phyloP scores from a whole-genome alignment of 257 asterid genomes.

The Capsicum chinense region DNA sequence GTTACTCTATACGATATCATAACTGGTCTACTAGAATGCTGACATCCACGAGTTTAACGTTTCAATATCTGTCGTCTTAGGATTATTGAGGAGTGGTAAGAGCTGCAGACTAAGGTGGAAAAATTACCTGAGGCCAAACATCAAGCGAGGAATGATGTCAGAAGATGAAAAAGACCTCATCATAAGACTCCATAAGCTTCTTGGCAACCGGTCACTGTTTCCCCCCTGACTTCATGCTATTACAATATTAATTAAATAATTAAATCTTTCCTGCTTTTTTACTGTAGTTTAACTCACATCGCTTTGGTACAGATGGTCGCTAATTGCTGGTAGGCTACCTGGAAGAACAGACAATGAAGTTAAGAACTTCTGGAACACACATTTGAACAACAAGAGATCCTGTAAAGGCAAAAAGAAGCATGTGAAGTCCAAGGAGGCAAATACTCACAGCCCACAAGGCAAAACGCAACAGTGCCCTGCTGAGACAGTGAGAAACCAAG shows the following conservation, averaged over 20 bases:
- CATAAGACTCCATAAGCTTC: conserved; percentile 65
- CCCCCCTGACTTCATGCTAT: not conserved
- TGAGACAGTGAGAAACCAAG: conserved; percentile 25
- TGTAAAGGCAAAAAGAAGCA: conserved; percentile 31
- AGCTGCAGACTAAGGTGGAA: conserved; percentile 76
- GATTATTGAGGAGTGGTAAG: conserved; percentile 52
- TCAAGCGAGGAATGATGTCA: conserved; percentile 64
- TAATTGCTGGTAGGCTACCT: conserved; percentile 66
- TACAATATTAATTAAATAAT: not conserved
- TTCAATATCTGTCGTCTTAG: conserved; percentile 35
- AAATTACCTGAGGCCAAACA: conserved; percentile 67
- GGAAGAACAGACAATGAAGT: conserved; percentile 73
- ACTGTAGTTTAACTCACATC: not conserved
- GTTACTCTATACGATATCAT: not conserved
- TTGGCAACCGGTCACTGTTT: conserved; percentile 59
- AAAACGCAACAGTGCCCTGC: not conserved
- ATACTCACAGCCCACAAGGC: conserved; percentile 1
- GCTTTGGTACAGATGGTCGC: conserved; percentile 48
- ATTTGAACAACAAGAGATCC: conserved; percentile 61
- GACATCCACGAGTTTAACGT: not conserved
- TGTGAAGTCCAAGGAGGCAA: not conserved
- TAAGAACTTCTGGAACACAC: conserved; percentile 68
- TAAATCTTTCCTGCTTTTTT: not conserved
- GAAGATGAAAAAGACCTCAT: conserved; percentile 66
- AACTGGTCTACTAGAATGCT: not conserved